These are phyloP conservation scores for Ceratocystis diversiconidia DNA, from an alignment of 2,329 filamentous ascomycete genomes.

Conservation along the genomic window DNA sequence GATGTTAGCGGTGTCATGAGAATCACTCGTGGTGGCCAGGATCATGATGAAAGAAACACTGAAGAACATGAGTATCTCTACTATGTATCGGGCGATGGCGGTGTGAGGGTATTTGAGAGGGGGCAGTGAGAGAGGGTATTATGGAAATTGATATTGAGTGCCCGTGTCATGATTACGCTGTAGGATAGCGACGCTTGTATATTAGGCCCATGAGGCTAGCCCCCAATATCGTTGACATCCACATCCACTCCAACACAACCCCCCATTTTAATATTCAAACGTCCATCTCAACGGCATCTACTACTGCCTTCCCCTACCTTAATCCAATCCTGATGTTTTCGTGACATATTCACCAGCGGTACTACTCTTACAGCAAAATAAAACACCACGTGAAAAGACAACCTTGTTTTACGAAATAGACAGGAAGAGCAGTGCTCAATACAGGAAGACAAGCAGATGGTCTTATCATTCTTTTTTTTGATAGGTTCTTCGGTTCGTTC, in stretches of 20 bases:
- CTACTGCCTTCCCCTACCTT: background rate
- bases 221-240: too few species aligned
- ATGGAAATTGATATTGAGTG: too few species aligned
- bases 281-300: background rate
- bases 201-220: too few species aligned
- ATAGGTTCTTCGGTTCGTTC: conserved; percentile 10
- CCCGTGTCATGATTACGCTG: too few species aligned
- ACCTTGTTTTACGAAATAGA: conserved; percentile 5
- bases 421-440: conserved; percentile 1
- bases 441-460: conserved; percentile 5
- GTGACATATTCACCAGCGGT: background rate
- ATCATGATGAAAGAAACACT: conserved; percentile 22
- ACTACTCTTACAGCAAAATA: background rate
- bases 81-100: conserved; percentile 63
- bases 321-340: too few species aligned
- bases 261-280: background rate
- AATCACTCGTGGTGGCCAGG: conserved; percentile 44
- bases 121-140: conserved; percentile 30
- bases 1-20: conserved; percentile 84
- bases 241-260: too few species aligned
- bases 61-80: conserved; percentile 66
- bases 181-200: too few species aligned
- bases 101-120: conserved; percentile 70
- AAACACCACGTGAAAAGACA: conserved; percentile 1
- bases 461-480: conserved; percentile 17